phyloP scores from a whole-genome alignment of 2,329 filamentous ascomycete species.

The Achaetomium macrosporum region DNA sequence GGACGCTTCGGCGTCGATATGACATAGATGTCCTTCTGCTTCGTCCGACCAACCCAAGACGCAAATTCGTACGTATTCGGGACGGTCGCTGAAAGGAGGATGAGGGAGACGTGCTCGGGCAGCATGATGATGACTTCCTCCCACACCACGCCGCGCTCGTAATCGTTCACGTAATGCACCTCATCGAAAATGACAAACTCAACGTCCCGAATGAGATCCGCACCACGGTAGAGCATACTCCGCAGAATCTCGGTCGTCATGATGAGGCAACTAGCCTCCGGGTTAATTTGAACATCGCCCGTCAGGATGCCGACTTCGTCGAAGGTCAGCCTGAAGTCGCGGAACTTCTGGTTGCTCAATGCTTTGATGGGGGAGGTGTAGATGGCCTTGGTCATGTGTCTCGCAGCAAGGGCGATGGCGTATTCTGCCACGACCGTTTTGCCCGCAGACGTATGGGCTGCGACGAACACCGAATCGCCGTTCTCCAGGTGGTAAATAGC shows the following conservation, averaged over 20 bases:
- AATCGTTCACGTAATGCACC: conserved; percentile 97
- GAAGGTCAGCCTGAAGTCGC: conserved; percentile 84
- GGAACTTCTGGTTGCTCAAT: conserved; percentile 96
- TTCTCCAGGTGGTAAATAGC: conserved; percentile 95
- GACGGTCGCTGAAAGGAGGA: conserved; percentile 90
- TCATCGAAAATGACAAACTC: conserved; percentile 99
- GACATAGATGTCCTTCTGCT: conserved; percentile 98
- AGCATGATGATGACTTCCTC: conserved; percentile 99
- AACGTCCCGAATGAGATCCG: conserved; percentile 92
- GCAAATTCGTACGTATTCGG: conserved; percentile 97
- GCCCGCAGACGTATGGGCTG: conserved; percentile 92
- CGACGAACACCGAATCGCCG: conserved; percentile 95
- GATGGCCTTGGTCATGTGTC: conserved; percentile 99
- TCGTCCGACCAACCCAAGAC: conserved; percentile 95
- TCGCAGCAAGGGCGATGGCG: conserved; percentile 90
- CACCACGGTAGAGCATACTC: conserved; percentile 96
- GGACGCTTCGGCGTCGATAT: conserved; percentile 95
- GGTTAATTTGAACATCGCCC: conserved; percentile 95
- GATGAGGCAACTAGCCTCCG: conserved; percentile 94
- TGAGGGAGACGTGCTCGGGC: conserved; percentile 92
- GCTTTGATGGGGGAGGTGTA: conserved; percentile 99
- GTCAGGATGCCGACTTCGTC: conserved; percentile 96
- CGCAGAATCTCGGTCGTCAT: conserved; percentile 98
- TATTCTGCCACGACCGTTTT: conserved; percentile 99
- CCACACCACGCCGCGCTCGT: conserved; percentile 95